Evolutionary conservation across 768 basidiomycete genomes (phyloP).

Genomic region (Pleurotus tuoliensis): DNA sequence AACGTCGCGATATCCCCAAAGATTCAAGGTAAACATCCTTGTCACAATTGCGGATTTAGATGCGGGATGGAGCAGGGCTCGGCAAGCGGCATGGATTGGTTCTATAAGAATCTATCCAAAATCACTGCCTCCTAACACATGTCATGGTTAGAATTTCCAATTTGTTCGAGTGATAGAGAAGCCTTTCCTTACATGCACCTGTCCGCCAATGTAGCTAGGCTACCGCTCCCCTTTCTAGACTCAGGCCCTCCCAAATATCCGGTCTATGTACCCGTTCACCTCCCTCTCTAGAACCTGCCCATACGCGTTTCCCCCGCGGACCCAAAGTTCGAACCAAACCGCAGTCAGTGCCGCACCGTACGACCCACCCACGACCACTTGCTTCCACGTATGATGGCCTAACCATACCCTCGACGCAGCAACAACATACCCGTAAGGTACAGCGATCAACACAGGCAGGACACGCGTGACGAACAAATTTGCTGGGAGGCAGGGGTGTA

Average conservation of each 20-base stretch:
- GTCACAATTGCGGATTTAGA: too few species aligned
- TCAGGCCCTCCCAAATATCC: not conserved
- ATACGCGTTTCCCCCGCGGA: slow-evolving; percentile 15
- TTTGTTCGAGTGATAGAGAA: too few species aligned
- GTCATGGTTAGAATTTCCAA: too few species aligned
- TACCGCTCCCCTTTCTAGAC: too few species aligned
- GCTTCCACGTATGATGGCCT: slow-evolving; percentile 71
- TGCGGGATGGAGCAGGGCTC: too few species aligned
- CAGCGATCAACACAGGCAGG: slow-evolving; percentile 39
- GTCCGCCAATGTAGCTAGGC: too few species aligned
- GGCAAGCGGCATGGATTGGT: too few species aligned
- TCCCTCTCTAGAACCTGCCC: slow-evolving; percentile 19
- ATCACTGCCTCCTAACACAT: too few species aligned
- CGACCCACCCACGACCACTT: slow-evolving; percentile 56
- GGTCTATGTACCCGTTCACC: slow-evolving; percentile 5
- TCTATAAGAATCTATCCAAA: too few species aligned
- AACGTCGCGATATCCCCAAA: too few species aligned
- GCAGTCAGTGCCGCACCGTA: slow-evolving; percentile 53
- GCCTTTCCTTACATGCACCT: too few species aligned
- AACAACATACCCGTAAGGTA: slow-evolving; percentile 55
- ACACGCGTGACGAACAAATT: slow-evolving; percentile 30
- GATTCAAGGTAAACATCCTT: too few species aligned
- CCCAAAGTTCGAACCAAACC: slow-evolving; percentile 62
- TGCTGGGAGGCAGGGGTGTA: slow-evolving; percentile 52
- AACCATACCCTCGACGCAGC: slow-evolving; percentile 68